Evolutionary conservation across 2,329 filamentous ascomycete genomes (phyloP).

Genomic region (Paraconiothyrium brasiliense): DNA sequence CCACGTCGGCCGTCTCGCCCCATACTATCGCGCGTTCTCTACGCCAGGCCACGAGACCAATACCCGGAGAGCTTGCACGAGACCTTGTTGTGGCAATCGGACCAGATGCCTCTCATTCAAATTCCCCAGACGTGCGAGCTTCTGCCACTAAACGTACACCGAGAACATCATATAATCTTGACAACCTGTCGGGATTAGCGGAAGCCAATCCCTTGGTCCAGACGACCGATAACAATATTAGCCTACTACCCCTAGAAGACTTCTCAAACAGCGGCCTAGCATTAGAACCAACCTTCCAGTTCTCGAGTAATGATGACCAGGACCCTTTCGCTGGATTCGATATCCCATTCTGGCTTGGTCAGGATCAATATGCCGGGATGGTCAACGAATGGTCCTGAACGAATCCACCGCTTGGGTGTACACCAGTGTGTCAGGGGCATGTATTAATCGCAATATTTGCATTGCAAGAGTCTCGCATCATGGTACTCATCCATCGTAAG

Average conservation of each 20-base stretch:
- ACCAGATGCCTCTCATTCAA: background rate
- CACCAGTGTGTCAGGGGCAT: background rate
- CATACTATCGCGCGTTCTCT: constrained; percentile 13
- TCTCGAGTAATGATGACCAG: constrained; percentile 20
- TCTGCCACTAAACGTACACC: background rate
- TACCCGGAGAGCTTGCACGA: background rate
- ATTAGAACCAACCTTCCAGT: background rate
- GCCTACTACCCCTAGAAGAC: background rate
- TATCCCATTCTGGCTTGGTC: constrained; percentile 49
- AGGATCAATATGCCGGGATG: constrained; percentile 43
- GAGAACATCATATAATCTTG: background rate
- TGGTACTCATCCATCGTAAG: background rate
- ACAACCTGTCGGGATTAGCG: background rate
- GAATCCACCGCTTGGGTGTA: background rate
- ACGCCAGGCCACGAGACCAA: constrained; percentile 26
- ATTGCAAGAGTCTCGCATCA: background rate
- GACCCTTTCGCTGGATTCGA: constrained; percentile 48
- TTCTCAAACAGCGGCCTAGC: background rate
- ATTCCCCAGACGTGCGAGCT: background rate
- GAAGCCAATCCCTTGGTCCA: background rate
- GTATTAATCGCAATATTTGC: background rate
- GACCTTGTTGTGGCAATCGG: background rate
- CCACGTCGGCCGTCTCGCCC: constrained; percentile 3
- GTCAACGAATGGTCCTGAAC: constrained; percentile 24
- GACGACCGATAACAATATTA: background rate